These are phyloP conservation scores for Biscogniauxia marginata DNA, from an alignment of 2,329 filamentous ascomycete species.

Conservation along the genomic window DNA sequence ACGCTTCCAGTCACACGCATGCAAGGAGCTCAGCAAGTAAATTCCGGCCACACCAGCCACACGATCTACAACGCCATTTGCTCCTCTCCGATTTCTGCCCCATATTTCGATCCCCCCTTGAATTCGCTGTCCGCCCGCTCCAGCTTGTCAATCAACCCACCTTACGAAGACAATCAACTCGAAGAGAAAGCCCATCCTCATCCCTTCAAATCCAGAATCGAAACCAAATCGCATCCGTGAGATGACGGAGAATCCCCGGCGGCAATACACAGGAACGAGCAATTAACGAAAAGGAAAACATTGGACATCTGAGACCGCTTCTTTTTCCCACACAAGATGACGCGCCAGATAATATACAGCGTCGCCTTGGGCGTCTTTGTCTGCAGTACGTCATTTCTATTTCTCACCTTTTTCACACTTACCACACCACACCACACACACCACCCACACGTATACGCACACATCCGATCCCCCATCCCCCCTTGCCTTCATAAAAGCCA, in stretches of 20 bases:
- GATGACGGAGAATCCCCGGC: background rate
- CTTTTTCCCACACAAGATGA: conserved; percentile 33
- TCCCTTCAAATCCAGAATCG: background rate
- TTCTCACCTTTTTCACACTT: conserved; percentile 4
- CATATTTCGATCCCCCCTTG: background rate
- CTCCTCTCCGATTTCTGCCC: too few species aligned
- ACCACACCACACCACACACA: conserved; percentile 5
- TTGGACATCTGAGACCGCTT: background rate
- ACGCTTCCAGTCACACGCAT: too few species aligned
- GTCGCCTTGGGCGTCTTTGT: conserved; percentile 41
- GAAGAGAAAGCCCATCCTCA: background rate
- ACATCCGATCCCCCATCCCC: background rate
- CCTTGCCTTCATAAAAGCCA: background rate
- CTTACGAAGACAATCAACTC: background rate
- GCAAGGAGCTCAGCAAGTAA: background rate
- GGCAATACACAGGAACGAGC: background rate
- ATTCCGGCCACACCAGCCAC: background rate
- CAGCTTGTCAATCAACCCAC: background rate
- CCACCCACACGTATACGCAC: background rate
- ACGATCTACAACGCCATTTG: background rate
- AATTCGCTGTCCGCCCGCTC: background rate
- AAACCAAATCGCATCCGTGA: too few species aligned
- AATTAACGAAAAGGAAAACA: background rate
- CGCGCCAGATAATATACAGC: conserved; percentile 41
- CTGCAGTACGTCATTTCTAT: conserved; percentile 38